These are phyloP conservation scores for Panicum virgatum DNA, from an alignment of 202 grass and related monocot species.

Conservation along the genomic window DNA sequence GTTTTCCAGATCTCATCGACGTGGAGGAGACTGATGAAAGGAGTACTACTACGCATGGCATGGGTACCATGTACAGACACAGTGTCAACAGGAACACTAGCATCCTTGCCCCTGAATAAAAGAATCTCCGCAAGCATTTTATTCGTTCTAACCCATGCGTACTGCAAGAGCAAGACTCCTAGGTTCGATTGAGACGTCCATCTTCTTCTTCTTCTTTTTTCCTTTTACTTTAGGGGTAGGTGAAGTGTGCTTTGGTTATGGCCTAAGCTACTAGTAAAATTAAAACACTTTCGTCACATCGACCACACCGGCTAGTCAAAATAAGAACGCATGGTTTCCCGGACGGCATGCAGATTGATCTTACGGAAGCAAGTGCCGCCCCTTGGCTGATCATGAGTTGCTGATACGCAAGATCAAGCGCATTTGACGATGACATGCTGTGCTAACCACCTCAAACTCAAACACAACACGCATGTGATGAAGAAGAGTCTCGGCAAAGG, in stretches of 20 bases:
- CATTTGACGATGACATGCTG: background rate
- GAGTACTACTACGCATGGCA: background rate
- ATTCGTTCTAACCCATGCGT: background rate
- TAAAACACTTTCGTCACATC: background rate
- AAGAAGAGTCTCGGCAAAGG: background rate
- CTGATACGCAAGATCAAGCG: background rate
- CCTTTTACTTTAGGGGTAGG: background rate
- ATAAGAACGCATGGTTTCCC: no score
- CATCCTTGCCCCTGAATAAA: background rate
- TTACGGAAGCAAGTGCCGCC: background rate
- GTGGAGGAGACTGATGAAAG: background rate
- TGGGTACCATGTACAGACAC: background rate
- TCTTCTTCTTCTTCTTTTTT: no score
- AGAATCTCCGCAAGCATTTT: background rate
- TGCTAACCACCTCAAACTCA: background rate
- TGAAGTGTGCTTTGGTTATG: background rate
- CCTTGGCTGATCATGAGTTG: background rate
- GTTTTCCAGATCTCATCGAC: background rate
- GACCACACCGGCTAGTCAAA: background rate
- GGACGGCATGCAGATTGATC: background rate
- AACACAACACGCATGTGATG: background rate
- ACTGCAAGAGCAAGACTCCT: background rate
- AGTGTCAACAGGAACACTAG: background rate
- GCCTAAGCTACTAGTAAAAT: background rate
- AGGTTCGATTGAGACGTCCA: constrained; percentile 4